Conservation (phyloP, 2,329 filamentous ascomycete genomes). For the Trichoderma sp. region DNA sequence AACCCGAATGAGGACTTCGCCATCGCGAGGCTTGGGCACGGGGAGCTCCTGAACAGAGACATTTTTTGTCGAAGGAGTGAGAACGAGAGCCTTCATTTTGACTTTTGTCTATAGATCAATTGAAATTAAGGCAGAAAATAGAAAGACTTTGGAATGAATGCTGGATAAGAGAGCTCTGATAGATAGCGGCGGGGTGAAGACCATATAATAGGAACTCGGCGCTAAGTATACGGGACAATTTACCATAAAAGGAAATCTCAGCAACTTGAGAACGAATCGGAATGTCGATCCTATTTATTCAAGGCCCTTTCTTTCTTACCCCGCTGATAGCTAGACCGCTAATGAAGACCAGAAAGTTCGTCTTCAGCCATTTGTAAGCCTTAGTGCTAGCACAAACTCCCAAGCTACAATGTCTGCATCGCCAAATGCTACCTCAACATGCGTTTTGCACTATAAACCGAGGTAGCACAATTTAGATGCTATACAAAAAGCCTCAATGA, state of each 20-base stretch:
- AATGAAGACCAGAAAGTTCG: background rate
- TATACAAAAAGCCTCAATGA: background rate
- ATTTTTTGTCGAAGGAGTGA: conserved; percentile 11
- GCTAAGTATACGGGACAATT: background rate
- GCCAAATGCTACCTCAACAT: background rate
- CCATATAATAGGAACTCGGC: background rate
- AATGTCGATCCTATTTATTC: background rate
- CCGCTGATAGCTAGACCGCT: background rate
- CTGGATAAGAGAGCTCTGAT: background rate
- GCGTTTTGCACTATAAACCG: background rate
- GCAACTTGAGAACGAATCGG: background rate
- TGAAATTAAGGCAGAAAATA: background rate
- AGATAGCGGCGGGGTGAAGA: background rate
- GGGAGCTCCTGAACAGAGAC: conserved; percentile 31
- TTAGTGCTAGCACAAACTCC: background rate
- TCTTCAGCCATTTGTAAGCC: conserved; percentile 12
- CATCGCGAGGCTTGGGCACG: conserved; percentile 25
- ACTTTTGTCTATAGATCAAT: background rate
- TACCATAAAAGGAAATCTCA: conserved; percentile 15
- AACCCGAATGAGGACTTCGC: conserved; percentile 35
- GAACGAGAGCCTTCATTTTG: conserved; percentile 37
- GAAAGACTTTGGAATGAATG: background rate
- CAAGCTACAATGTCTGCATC: background rate
- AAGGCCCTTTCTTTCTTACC: background rate
- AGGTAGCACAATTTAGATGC: background rate